Base-by-base conservation (phyloP, 164 flowering plant species). In the Chimonanthus salicifolius region DNA sequence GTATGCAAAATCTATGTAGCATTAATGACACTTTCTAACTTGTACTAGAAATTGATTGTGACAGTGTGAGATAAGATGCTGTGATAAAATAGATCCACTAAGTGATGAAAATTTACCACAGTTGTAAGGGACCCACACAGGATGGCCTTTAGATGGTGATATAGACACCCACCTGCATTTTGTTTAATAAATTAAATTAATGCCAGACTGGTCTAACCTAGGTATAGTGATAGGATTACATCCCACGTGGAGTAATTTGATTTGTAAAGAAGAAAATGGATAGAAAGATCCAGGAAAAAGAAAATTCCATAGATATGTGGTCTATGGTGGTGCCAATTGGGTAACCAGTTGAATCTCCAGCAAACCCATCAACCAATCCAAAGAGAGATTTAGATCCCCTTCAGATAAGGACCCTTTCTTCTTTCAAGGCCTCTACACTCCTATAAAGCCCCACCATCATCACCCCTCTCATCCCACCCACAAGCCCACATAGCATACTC, bases 351-450 rank as follows among this genome's bases (percentile, higher is more conserved):
- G 10, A n/a, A 54, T 3, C 60, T 54, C 60, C 4, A 54, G n/a
- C 44, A 48, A 18, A 69, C 16, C 49, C 54, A 6, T 18, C 33
- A n/a, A 13, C 74, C 74, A 63, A 72, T 72, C 44, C 20, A 16
- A 63, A 63, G 7, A 48, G 4, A 62, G 74, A 63, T 47, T 47
- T 46, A 62, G 74, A 72, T 72, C 16, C 63, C 49, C 66, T 1
- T 13, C 33, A 48, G 74, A 72, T 72, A 72, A 63, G 68, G 74
- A 43, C 58, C 7, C 20, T 20, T 54, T 54, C 50, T 21, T 11
- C 68, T 2, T 6, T 21, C 44, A 11, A 7, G 47, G 7, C 67
- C 68, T 7, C 5, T 33, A 48, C 60, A 10, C 16, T n/a, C 16
- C 11, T 47, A n/a, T 21, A 49, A 54, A 20, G 16, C 70, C 16